These are phyloP conservation scores for Tothia fuscella DNA, from an alignment of 2,329 filamentous ascomycete species.

Conservation along the genomic window DNA sequence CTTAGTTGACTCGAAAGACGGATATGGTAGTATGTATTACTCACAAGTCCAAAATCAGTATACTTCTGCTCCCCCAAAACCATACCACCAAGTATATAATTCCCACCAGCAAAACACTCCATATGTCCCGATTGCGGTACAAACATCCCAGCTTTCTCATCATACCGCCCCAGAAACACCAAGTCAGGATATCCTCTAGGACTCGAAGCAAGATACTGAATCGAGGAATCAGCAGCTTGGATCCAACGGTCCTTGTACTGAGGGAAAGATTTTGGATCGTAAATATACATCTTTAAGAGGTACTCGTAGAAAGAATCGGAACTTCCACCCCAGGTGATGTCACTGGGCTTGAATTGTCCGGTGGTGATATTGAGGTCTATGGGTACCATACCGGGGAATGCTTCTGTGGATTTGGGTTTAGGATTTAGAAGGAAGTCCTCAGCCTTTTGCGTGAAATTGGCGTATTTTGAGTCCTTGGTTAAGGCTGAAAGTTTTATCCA, in stretches of 20 bases:
- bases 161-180: conserved; percentile 56
- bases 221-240: conserved; percentile 61
- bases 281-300: conserved; percentile 81
- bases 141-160: conserved; percentile 20
- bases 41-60: conserved; percentile 56
- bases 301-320: conserved; percentile 82
- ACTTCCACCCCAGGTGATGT: conserved; percentile 65
- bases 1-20: background rate
- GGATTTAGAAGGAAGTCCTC: conserved; percentile 60
- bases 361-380: conserved; percentile 50
- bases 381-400: conserved; percentile 67
- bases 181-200: conserved; percentile 55
- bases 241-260: conserved; percentile 64
- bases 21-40: background rate
- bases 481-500: conserved; percentile 73
- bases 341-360: conserved; percentile 54
- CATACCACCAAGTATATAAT: conserved; percentile 69
- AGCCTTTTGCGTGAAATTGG: conserved; percentile 50
- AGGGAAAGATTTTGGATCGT: conserved; percentile 53
- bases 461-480: conserved; percentile 56
- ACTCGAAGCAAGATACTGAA: conserved; percentile 56
- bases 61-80: conserved; percentile 55
- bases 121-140: conserved; percentile 37
- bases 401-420: conserved; percentile 48
- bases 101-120: conserved; percentile 75